A percentile compares a stretch with the other conserved stretches of the same genome.
phyloP scores from a whole-genome alignment of 192 early-diverging fungal species.

The Dissophora globulifera region DNA sequence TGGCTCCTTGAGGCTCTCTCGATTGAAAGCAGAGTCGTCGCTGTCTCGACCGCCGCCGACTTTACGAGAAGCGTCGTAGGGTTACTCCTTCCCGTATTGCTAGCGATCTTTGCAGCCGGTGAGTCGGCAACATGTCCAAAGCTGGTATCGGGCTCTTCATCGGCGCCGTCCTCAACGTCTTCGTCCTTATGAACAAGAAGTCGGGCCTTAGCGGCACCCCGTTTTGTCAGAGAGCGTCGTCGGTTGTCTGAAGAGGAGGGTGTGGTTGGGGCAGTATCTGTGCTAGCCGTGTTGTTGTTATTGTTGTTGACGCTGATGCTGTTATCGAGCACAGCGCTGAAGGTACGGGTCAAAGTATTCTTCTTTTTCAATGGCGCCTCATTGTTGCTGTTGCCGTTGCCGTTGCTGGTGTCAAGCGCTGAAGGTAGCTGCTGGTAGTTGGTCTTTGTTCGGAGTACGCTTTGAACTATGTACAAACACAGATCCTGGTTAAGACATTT shows the following conservation, averaged over 20 bases:
- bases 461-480: not conserved
- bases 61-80: constrained; percentile 1
- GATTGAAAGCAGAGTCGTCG: constrained; percentile 36
- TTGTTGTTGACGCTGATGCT: constrained; percentile 2
- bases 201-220: constrained; percentile 43
- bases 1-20: constrained; percentile 28
- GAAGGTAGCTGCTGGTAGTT: constrained; percentile 23
- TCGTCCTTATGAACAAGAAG: constrained; percentile 34
- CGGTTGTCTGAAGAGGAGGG: constrained; percentile 1
- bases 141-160: not conserved
- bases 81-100: not conserved
- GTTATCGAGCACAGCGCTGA: constrained; percentile 27
- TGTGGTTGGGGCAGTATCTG: not conserved
- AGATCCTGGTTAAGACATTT: not conserved
- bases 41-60: constrained; percentile 25
- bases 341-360: constrained; percentile 22
- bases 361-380: constrained; percentile 8
- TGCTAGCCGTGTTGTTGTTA: not conserved
- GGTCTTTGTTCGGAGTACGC: constrained; percentile 42
- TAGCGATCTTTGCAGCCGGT: too few species aligned
- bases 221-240: constrained; percentile 34
- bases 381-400: not conserved
- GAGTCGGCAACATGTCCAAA: too few species aligned
- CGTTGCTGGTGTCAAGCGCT: not conserved
- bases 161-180: not conserved